A percentile compares a stretch with the other conserved stretches of the same genome.
Conservation (phyloP, 208 protist species). For the Strigomonas galati region DNA sequence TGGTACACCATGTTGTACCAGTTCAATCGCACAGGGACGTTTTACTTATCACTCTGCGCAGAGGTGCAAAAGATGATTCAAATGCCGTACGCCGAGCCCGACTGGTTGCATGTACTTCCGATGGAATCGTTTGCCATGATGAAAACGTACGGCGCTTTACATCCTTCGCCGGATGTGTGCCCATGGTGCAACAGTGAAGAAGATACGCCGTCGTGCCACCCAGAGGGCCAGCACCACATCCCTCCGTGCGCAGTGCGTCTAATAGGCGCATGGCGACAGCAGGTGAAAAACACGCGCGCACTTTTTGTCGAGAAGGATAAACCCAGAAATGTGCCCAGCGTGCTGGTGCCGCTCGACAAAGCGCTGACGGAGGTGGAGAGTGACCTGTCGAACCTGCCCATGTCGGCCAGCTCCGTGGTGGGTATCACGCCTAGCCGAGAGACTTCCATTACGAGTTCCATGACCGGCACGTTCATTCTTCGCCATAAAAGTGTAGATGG, state of each 20-base stretch:
- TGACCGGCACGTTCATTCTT: slow-evolving; percentile 2
- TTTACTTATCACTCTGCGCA: too few species aligned
- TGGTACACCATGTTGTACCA: slow-evolving; percentile 9
- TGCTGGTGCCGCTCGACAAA: background rate
- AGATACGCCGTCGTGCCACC: too few species aligned
- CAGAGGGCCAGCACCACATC: too few species aligned
- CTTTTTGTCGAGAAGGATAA: slow-evolving; percentile 5
- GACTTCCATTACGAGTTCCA: background rate
- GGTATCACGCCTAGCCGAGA: too few species aligned
- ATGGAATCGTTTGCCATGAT: background rate
- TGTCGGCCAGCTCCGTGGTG: background rate
- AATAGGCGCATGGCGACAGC: too few species aligned
- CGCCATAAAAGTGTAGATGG: background rate
- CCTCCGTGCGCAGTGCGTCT: too few species aligned
- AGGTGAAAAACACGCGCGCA: too few species aligned
- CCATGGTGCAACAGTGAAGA: too few species aligned
- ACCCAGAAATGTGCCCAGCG: background rate
- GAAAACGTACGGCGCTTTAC: too few species aligned
- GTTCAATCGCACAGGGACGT: background rate
- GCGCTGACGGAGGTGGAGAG: background rate
- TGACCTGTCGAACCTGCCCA: background rate
- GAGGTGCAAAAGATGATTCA: background rate
- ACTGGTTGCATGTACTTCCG: too few species aligned
- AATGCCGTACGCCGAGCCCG: background rate
- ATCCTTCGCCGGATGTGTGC: too few species aligned